These are phyloP conservation scores for Boletus coccyginus DNA, from an alignment of 768 basidiomycete species.

Conservation along the genomic window DNA sequence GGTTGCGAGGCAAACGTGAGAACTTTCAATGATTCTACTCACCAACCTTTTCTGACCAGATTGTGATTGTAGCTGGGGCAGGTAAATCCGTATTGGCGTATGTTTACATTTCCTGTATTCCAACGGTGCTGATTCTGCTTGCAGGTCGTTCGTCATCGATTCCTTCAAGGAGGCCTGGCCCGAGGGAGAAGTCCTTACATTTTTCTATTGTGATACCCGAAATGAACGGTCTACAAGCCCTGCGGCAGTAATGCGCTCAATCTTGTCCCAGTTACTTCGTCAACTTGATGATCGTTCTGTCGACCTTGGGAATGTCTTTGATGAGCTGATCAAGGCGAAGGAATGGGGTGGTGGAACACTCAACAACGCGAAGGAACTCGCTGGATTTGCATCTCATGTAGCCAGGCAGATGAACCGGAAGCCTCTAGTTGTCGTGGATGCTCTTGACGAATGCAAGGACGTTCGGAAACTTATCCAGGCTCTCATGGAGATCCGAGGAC, in stretches of 20 bases:
- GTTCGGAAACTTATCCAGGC: background rate
- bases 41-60: background rate
- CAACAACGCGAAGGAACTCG: background rate
- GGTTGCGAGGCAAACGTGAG: conserved; percentile 9
- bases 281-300: background rate
- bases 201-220: conserved; percentile 3
- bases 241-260: conserved; percentile 1
- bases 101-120: background rate
- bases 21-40: too few relatives aligned
- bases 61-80: background rate
- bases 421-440: conserved; percentile 3
- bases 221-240: background rate
- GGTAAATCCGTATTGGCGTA: conserved; percentile 10
- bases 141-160: conserved; percentile 1
- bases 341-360: background rate
- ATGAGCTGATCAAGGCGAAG: background rate
- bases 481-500: background rate
- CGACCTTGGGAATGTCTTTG: background rate
- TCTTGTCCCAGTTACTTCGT: background rate
- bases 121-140: background rate
- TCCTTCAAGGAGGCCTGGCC: background rate
- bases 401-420: background rate
- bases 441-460: conserved; percentile 5
- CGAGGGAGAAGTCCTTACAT: background rate
- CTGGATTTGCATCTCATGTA: background rate